Base-by-base conservation (phyloP, 495 filamentous ascomycete species). In the Sphaerosporella brunnea region DNA sequence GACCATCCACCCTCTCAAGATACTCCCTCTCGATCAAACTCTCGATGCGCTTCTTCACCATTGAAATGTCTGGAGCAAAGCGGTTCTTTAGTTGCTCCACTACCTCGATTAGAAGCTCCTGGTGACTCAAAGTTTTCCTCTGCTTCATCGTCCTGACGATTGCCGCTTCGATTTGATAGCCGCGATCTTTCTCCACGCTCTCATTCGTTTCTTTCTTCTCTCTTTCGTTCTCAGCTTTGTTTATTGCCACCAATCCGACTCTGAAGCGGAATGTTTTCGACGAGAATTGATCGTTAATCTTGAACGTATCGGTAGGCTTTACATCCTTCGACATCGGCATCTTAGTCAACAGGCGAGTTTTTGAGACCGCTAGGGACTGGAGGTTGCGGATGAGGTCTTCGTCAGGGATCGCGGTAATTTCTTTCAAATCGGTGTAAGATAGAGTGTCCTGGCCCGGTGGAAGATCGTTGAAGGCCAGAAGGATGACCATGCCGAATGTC, bases 31-130 rank as follows among this genome's bases (percentile, higher is more conserved):
- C 78, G 44, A 99, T 90, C 52, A 99, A 64, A 54, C 80, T 82
- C 62, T 99, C 90, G 48, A 99, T 84, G n/a, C 82, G 75, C 59
- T 75, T 78, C 68, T 99, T 99, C 65, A 96, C 79, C 71, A 96
- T 82, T 32, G 71, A 70, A 25, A 95, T 70, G 50, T 96, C 88
- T 0, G 90, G 92, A 49, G 79, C 78, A 67, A 99, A 99, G 44
- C 87, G 79, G 20, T 67, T 59, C 0, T 73, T 68, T 2, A 96
- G 69, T 60, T 93, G 84, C 37, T 71, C 68, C 47, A 99, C 78
- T 9, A 90, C 83, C 64, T 96, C 92, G 20, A 71, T 75, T 38
- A 90, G 73, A 25, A 99, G 75, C 45, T 85, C 74, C 21, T 79
- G 75, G 58, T 99, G 92, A 2, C 67, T 63, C 20, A 93, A 70